Conservation (phyloP, 345 rosid species). For the Noccaea caerulescens region DNA sequence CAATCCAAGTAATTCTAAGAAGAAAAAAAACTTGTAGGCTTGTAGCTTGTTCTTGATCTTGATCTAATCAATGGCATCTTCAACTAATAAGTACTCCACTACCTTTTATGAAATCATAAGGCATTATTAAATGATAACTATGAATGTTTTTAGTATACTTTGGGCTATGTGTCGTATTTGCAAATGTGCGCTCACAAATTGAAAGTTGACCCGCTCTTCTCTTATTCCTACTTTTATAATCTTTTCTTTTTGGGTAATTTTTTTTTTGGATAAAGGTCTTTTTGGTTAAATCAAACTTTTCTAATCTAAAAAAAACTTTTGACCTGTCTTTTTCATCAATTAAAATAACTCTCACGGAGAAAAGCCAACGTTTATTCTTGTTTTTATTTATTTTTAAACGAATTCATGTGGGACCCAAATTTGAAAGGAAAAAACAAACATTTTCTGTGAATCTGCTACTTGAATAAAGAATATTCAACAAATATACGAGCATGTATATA, state of each 20-base stretch:
- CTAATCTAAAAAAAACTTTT: neutral
- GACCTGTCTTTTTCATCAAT: conserved; percentile 31
- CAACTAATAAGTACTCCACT: conserved; percentile 30
- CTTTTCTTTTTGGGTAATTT: neutral
- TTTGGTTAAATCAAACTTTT: conserved; percentile 3
- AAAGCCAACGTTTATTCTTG: conserved; percentile 26
- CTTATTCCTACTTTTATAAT: conserved; percentile 3
- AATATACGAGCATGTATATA: neutral
- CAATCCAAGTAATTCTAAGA: neutral
- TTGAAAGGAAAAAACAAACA: too few species aligned
- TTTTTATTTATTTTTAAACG: neutral
- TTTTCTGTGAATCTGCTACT: too few species aligned
- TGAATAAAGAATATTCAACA: neutral
- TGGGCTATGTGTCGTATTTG: conserved; percentile 29
- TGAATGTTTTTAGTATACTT: conserved; percentile 4
- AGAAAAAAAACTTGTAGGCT: neutral
- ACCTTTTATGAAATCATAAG: conserved; percentile 18
- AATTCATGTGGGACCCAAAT: neutral
- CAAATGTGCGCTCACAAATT: conserved; percentile 33
- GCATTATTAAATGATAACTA: conserved; percentile 1
- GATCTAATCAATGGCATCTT: conserved; percentile 18
- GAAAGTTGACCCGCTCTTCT: conserved; percentile 36
- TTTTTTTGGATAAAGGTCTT: too few species aligned
- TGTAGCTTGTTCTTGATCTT: conserved; percentile 6
- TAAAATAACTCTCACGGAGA: conserved; percentile 42